These are phyloP conservation scores for Tylopilus sp. DNA, from an alignment of 768 basidiomycete species.

Conservation along the genomic window DNA sequence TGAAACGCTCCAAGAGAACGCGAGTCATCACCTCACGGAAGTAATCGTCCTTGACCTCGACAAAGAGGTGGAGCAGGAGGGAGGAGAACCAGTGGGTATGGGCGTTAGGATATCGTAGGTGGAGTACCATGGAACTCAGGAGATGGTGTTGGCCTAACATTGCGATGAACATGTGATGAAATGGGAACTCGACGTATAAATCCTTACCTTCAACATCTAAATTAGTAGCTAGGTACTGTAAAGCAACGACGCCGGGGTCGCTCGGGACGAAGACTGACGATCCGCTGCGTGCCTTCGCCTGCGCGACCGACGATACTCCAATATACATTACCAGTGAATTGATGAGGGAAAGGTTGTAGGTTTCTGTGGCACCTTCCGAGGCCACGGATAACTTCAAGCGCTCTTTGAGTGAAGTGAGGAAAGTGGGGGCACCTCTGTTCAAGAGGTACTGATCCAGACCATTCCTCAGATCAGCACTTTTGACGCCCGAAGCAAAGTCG, in stretches of 20 bases:
- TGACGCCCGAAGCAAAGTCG: conserved; percentile 83
- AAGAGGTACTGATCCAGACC: conserved; percentile 86
- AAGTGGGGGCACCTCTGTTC: conserved; percentile 66
- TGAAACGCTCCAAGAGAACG: conserved; percentile 89
- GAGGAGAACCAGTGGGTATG: conserved; percentile 99
- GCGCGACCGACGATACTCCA: conserved; percentile 88
- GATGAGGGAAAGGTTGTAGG: conserved; percentile 85
- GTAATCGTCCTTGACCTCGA: conserved; percentile 70
- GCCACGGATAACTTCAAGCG: conserved; percentile 54
- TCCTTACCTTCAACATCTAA: conserved; percentile 86
- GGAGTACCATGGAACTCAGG: conserved; percentile 87
- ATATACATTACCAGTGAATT: conserved; percentile 96
- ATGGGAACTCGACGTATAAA: neutral
- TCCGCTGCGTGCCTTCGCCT: conserved; percentile 82
- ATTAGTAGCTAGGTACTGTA: conserved; percentile 79
- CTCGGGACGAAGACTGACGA: conserved; percentile 75
- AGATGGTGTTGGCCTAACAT: conserved; percentile 88
- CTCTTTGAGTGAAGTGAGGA: conserved; percentile 76
- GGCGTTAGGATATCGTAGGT: conserved; percentile 95
- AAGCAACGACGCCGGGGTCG: conserved; percentile 80
- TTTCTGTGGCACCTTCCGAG: conserved; percentile 48
- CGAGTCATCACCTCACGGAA: conserved; percentile 83
- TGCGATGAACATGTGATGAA: neutral
- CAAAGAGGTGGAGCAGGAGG: conserved; percentile 83
- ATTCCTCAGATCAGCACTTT: conserved; percentile 72